Evolutionary conservation across 2,329 filamentous ascomycete species (phyloP).

Genomic region (Ophiostoma montium): DNA sequence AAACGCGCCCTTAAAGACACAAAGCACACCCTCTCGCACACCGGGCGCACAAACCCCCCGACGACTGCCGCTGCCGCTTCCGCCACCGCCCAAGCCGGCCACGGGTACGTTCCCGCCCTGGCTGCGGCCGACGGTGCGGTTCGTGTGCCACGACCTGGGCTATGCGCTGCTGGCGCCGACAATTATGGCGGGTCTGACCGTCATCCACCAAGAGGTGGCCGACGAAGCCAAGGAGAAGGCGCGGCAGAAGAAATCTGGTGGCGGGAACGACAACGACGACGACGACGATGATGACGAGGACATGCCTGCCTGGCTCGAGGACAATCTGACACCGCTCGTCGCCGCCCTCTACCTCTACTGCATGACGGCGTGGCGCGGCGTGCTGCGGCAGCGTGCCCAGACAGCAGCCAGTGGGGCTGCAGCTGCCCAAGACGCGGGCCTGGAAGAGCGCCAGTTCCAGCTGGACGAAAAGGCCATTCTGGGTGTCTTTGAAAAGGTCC

Average conservation of each 20-base stretch:
- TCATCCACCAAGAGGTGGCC: conserved; percentile 23
- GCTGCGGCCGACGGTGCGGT: conserved; percentile 55
- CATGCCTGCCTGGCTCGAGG: conserved; percentile 33
- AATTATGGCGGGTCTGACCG: conserved; percentile 59
- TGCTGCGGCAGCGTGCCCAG: neutral
- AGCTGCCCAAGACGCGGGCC: neutral
- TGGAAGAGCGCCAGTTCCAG: conserved; percentile 29
- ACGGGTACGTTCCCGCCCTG: conserved; percentile 32
- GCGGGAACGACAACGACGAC: neutral
- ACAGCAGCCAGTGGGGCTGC: neutral
- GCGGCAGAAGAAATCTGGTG: too few relatives aligned
- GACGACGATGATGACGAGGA: conserved; percentile 17
- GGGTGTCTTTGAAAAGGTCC: conserved; percentile 22
- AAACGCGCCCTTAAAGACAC: neutral
- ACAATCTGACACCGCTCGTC: conserved; percentile 39
- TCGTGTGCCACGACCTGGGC: conserved; percentile 47
- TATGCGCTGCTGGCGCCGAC: conserved; percentile 53
- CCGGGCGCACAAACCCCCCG: conserved; percentile 21
- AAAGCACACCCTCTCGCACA: neutral
- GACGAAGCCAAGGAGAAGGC: neutral
- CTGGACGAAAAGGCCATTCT: conserved; percentile 33
- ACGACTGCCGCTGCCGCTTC: neutral
- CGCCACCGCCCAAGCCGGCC: neutral
- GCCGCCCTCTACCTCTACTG: conserved; percentile 49
- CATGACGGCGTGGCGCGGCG: conserved; percentile 21